Base-by-base conservation (phyloP, 1,284 basidiomycete genomes). In the Pseudozyma thailandica region DNA sequence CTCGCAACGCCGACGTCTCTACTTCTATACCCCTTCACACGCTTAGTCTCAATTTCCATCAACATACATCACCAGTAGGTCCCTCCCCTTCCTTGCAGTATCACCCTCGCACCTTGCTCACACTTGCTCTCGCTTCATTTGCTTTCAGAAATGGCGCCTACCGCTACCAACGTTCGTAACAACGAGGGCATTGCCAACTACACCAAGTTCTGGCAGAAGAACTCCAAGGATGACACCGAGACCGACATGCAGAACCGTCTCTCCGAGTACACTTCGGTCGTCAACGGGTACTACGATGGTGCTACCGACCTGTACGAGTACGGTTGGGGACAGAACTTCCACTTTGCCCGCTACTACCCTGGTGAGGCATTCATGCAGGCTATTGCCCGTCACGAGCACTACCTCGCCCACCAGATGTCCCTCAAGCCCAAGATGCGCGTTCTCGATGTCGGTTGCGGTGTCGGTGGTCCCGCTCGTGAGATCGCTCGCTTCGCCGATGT, bases 231-330 rank as follows among this genome's bases (percentile, higher is more conserved):
- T 78, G 93, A 98, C 85, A 85, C 83, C 44, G 86, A 87, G 2
- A 85, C 84, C 28, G 89, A 93, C 84, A 91, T 87, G 75, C 87
- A 89, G 58, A 90, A 90, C 82, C 89, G 95, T 74, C 85, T 94
- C 56, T 88, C 88, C 52, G 89, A 89, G 83, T 98, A 98, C 85
- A 91, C 91, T 25, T 92, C 95, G 66, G 92, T 98, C 68, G 92
- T 98, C 69, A 98, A 98, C 80, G 93, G 92, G 39, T 97, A 96
- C 86, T 97, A 97, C 79, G 94, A 98, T 80, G 94, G 93, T 37
- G 95, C 94, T 6, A 98, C 95, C 18, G 90, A 94, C 83, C 87
- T 98, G 55, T 98, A 98, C 86, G 95, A 98, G 85, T 98, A 93
- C 82, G 94, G 92, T 27, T 95, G 93, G 93, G 88, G 88, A 7